Evolutionary conservation across 2,329 filamentous ascomycete genomes (phyloP), one percentile per base, ranked within the genome.

Genomic region (Aureobasidium pullulans): DNA sequence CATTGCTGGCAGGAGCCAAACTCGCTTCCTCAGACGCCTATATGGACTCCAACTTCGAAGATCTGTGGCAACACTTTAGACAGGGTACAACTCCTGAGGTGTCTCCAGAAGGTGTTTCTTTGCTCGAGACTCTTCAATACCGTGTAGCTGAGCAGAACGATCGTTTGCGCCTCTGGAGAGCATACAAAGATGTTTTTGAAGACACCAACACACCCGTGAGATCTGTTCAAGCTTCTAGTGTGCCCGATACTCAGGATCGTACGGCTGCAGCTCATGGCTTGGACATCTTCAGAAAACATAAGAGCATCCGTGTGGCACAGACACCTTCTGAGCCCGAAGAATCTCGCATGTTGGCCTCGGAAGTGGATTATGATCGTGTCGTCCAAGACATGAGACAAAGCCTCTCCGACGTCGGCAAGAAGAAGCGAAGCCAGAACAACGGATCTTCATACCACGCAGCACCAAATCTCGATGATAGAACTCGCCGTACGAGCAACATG

Each of bases 111-210:
- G 49, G 29, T 2, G 3, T 42, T 8, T 58, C 54, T 76, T 78
- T 10, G 1, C 68, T 96, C 19, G 81, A 88, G 62, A 85, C 91
- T 67, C 75, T 96, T 5, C 87, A 93, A 57, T 72, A 73, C 19
- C 81, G 89, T 13, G 82, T 94, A 0, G 76, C 78, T 44, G 76
- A 81, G 6, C 90, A 96, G 66, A 81, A 81, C 57, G 79, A 81
- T 46, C 82, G 90, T 40, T 71, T 96, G 31, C 79, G 83, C 56
- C 85, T 81, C 70, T 96, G 90, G 91, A 81, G 87, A 65, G 78
- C 77, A n/a, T 90, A 59, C 31, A 52, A n/a, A 11, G 46, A 59
- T 6, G 42, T 43, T 2, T 46, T 52, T 10, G 36, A 39, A 19
- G 43, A 15, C 9, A 44, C n/a, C 1, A 46, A 59, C n/a, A 29